phyloP scores from a whole-genome alignment of 2,329 filamentous ascomycete species.

The Penicillium sp. region DNA sequence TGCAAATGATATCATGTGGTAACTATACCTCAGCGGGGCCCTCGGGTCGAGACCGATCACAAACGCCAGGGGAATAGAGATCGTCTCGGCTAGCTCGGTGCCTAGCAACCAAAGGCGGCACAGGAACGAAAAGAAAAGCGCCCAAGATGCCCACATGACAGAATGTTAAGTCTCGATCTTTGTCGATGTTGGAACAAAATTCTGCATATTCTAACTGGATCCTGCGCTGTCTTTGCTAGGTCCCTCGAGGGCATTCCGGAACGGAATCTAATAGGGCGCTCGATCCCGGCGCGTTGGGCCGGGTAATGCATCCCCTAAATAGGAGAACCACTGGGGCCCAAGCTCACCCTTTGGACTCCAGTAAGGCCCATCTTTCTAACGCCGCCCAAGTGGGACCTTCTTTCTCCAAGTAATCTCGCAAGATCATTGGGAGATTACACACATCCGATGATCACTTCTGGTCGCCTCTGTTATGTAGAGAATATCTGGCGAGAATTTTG shows the following conservation, averaged over 20 bases:
- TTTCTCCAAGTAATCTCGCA: not conserved
- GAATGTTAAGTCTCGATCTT: not conserved
- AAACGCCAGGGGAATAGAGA: not conserved
- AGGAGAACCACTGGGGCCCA: conserved; percentile 1
- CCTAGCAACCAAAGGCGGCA: not conserved
- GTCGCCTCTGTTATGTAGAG: not conserved
- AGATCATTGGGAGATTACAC: not conserved
- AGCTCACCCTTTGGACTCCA: not conserved
- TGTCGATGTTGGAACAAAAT: not conserved
- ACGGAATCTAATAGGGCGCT: conserved; percentile 9
- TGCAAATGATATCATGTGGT: not conserved
- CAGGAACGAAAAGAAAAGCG: not conserved
- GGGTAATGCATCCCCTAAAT: conserved; percentile 7
- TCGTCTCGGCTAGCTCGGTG: conserved; percentile 8
- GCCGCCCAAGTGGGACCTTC: not conserved
- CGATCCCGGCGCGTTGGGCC: conserved; percentile 6
- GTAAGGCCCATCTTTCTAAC: not conserved
- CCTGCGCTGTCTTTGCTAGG: not conserved
- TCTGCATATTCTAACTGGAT: not conserved
- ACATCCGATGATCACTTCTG: not conserved
- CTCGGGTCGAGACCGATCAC: conserved; percentile 3
- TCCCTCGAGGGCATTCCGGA: conserved; percentile 5
- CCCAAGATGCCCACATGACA: not conserved
- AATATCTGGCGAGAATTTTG: not conserved
- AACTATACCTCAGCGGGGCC: not conserved